Base-by-base conservation (phyloP, 2,329 filamentous ascomycete species). In the Fusarium camptoceras region DNA sequence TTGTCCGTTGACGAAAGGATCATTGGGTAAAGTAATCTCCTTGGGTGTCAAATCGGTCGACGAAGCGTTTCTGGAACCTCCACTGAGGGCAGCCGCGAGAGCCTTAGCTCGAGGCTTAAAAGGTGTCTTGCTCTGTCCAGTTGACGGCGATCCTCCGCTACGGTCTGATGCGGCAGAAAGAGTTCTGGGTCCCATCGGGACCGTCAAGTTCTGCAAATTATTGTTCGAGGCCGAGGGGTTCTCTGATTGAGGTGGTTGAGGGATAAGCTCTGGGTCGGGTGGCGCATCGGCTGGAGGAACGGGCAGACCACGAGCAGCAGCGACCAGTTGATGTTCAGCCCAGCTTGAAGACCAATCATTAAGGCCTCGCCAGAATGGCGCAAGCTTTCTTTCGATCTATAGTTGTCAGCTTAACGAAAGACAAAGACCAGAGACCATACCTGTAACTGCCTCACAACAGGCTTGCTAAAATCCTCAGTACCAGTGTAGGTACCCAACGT, bases 241-340 rank as follows among this genome's bases (percentile, higher is more conserved):
- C 5, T 83, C 81, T 15, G 81, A 76, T 49, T 46, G 77, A 14
- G 28, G 84, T 30, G 81, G 85, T 73, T 78, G 83, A 31, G 84
- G 82, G 11, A 83, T 84, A 73, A 85, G 86, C 70, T 84, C 86
- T 75, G 96, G 92, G 8, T 91, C 88, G 7, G 93, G 93, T 5
- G 94, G 89, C 73, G 94, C 90, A 79, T 98, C 94, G 48, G 95
- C 88, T 10, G 92, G 87, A 15, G 96, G 96, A 53, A 98, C 90
- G 5, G 92, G 89, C 59, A 97, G 86, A 22, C 93, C 94, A 76
- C 94, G 89, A 51, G 92, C 96, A 25, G 93, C 94, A 60, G 95
- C 94, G 74, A 98, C 89, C n/a, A 99, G 88, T 80, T 99, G 96
- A 80, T 96, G 91, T 76, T 99, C 96, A 15, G 94, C 92, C 96